Percentiles rank a stretch among this genome's conserved stretches.
Conservation (phyloP, 2,329 filamentous ascomycete species). For the Mariannaea elegans region DNA sequence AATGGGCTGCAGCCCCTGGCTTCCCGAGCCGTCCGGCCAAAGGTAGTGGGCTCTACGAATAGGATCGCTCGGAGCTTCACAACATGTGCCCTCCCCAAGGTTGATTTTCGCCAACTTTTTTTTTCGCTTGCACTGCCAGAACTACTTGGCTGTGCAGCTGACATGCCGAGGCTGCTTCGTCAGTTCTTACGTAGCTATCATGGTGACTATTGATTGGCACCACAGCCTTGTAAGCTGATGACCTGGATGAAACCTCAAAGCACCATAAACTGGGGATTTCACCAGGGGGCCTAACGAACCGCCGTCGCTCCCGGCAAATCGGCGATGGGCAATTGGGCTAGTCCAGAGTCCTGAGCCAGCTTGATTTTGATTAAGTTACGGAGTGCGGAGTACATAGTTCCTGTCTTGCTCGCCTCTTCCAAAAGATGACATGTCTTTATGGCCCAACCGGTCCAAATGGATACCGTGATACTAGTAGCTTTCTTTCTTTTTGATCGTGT, state of each 20-base stretch:
- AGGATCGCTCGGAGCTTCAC: conserved; percentile 34
- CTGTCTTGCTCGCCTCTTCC: too few relatives aligned
- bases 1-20: conserved; percentile 23
- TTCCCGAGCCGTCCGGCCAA: conserved; percentile 39
- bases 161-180: neutral
- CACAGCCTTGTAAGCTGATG: conserved; percentile 6
- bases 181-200: neutral
- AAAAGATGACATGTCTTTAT: neutral
- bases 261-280: conserved; percentile 1
- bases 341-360: neutral
- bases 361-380: conserved; percentile 3
- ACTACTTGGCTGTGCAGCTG: conserved; percentile 1
- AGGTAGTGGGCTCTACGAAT: conserved; percentile 35
- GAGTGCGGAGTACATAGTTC: neutral
- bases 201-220: neutral
- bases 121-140: conserved; percentile 11
- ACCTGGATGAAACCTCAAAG: conserved; percentile 13
- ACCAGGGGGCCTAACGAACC: conserved; percentile 6
- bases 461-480: neutral
- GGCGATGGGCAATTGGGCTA: conserved; percentile 3
- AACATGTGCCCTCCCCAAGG: conserved; percentile 21
- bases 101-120: conserved; percentile 17
- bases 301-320: conserved; percentile 4
- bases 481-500: neutral
- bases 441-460: neutral